phyloP scores from a whole-genome alignment of 2,329 filamentous ascomycete genomes.

The Neopestalotiopsis sp. region DNA sequence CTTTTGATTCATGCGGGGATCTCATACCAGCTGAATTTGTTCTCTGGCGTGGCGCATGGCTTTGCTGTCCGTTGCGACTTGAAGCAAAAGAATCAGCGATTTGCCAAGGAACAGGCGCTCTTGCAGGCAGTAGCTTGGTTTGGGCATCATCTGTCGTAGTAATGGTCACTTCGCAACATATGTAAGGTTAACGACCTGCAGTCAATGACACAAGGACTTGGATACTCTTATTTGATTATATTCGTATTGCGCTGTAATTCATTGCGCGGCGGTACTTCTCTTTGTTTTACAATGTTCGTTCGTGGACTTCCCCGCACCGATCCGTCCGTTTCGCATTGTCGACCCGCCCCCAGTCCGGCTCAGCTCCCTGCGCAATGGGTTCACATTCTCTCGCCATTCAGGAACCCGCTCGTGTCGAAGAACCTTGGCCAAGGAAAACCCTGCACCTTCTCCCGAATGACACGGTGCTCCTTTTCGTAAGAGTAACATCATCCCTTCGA shows the following conservation, averaged over 20 bases:
- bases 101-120: conserved; percentile 31
- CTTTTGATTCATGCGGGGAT: conserved; percentile 58
- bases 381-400: conserved; percentile 40
- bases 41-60: conserved; percentile 71
- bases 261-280: too few species aligned
- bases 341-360: conserved; percentile 40
- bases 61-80: conserved; percentile 72
- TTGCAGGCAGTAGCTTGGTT: conserved; percentile 46
- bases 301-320: conserved; percentile 32
- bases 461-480: conserved; percentile 10
- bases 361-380: conserved; percentile 39
- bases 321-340: conserved; percentile 32
- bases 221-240: too few species aligned
- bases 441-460: background rate
- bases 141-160: conserved; percentile 36
- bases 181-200: too few species aligned
- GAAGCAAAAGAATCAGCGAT: conserved; percentile 60
- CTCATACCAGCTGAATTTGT: conserved; percentile 77
- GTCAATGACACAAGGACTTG: too few species aligned
- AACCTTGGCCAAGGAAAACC: conserved; percentile 4
- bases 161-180: too few species aligned
- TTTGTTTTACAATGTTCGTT: too few species aligned
- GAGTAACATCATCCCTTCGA: background rate
- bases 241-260: background rate
- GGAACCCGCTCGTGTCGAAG: conserved; percentile 38